A percentile compares a stretch with the other conserved stretches of the same genome.
Conservation (phyloP, 1,139 yeast genomes). For the Citeromyces hawaiiensis region DNA sequence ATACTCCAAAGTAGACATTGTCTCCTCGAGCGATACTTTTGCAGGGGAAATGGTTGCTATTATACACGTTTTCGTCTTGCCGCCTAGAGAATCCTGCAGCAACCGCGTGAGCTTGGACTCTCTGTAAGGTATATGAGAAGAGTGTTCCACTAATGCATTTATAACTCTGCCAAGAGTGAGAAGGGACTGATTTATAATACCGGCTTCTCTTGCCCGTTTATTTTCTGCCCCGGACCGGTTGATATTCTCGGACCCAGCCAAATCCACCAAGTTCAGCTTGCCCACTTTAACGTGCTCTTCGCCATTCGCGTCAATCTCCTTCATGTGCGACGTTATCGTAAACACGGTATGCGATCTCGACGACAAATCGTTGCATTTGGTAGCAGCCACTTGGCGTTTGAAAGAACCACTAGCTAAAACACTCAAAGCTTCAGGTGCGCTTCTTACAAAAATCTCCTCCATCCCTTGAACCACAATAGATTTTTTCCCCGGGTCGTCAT, state of each 20-base stretch:
- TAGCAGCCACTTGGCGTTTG: constrained; percentile 51
- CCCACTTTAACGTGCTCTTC: constrained; percentile 30
- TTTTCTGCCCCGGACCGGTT: constrained; percentile 68
- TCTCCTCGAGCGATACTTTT: constrained; percentile 56
- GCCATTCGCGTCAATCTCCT: constrained; percentile 21
- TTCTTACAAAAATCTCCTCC: constrained; percentile 37
- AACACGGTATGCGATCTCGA: constrained; percentile 60
- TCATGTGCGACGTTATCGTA: constrained; percentile 42
- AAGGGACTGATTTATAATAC: constrained; percentile 74
- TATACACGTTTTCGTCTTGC: constrained; percentile 65
- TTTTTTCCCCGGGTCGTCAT: neutral
- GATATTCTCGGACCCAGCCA: constrained; percentile 75
- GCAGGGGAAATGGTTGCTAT: constrained; percentile 83
- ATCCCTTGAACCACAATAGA: constrained; percentile 21
- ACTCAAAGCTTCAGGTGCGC: constrained; percentile 39
- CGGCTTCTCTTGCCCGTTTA: constrained; percentile 78
- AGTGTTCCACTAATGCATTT: constrained; percentile 45
- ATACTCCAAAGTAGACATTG: constrained; percentile 68
- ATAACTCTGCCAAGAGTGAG: constrained; percentile 79
- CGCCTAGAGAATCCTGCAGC: constrained; percentile 75
- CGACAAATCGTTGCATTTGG: constrained; percentile 56
- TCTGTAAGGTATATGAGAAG: constrained; percentile 67
- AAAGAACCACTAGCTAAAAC: constrained; percentile 40
- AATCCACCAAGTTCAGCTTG: constrained; percentile 64
- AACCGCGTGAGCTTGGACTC: constrained; percentile 74